Evolutionary conservation across 2,329 filamentous ascomycete species (phyloP), one percentile per base, ranked within the genome.

Genomic region (Alternaria dauci): DNA sequence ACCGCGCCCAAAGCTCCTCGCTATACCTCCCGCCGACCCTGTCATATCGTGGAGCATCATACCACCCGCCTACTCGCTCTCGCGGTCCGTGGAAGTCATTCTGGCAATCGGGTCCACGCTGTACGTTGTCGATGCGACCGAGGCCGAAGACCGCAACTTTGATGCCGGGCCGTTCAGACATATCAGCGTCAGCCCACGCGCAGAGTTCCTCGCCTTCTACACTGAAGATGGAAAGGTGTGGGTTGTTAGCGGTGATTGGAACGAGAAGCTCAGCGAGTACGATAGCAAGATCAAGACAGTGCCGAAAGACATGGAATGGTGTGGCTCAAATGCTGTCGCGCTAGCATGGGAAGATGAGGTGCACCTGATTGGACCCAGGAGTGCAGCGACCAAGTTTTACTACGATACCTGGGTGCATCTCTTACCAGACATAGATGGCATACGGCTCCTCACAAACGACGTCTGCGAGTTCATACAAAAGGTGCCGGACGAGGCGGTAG

Each of bases 311-410:
- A 86, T 99, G 62, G 90, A 95, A 71, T 99, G 95, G 95, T 99
- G 95, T 77, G 95, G 95, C 5, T 94, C 95, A 71, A 94, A 98
- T 78, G 93, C 94, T 14, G 91, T 95, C 4, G 88, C 97, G 28
- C 88, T 99, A 70, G 94, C 94, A 0, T 99, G 95, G 95, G 95
- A 98, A 74, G 95, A 99, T 74, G 95, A 99, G 78, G 90, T 99
- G 4, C 95, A 97, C 74, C 85, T 99, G 28, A 91, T 99, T 61
- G 95, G 94, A 0, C 93, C 93, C 0, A 91, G 89, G 38, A 92
- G 92, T 43, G 87, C 91, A 9, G 89, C 91, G 5, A 88, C 86
- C 30, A 89, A 86, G 78, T 95, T 93, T 77, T 94, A 93, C 70
- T 98, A 98, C 77, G 93, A 98, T 73, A 92, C 90, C 8, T 89